Percentiles rank a stretch among this genome's conserved stretches.
Conservation (phyloP, 2,329 filamentous ascomycete genomes). For the Fusarium camptoceras region DNA sequence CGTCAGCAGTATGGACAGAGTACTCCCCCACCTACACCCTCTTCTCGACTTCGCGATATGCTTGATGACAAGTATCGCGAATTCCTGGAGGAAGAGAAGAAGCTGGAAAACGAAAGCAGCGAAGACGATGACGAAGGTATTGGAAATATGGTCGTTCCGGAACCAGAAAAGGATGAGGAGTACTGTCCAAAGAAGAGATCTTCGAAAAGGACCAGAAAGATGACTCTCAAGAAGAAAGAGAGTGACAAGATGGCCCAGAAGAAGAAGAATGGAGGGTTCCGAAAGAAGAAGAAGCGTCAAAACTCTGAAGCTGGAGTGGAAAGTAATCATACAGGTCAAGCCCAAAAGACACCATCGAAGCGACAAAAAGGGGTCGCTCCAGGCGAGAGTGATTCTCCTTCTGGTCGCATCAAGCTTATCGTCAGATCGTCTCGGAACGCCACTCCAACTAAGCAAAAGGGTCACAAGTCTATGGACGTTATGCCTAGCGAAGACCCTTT, state of each 20-base stretch:
- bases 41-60: constrained; percentile 12
- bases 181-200: constrained; percentile 25
- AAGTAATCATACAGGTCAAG: too few relatives aligned
- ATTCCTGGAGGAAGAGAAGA: background rate
- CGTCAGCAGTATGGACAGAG: background rate
- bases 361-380: background rate
- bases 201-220: constrained; percentile 9
- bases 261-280: background rate
- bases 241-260: background rate
- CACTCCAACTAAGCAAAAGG: background rate
- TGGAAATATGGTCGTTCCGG: constrained; percentile 4
- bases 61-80: constrained; percentile 7
- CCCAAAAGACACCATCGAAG: background rate
- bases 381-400: background rate
- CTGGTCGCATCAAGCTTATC: constrained; percentile 15
- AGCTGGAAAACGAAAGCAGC: background rate
- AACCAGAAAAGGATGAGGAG: constrained; percentile 33
- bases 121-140: background rate
- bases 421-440: background rate
- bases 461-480: background rate
- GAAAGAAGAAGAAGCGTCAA: background rate
- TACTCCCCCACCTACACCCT: background rate
- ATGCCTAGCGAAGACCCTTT: background rate
- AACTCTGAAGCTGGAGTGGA: background rate
- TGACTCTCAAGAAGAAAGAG: background rate